Evolutionary conservation across 495 filamentous ascomycete genomes (phyloP).

Genomic region (Penicillium coffeae): DNA sequence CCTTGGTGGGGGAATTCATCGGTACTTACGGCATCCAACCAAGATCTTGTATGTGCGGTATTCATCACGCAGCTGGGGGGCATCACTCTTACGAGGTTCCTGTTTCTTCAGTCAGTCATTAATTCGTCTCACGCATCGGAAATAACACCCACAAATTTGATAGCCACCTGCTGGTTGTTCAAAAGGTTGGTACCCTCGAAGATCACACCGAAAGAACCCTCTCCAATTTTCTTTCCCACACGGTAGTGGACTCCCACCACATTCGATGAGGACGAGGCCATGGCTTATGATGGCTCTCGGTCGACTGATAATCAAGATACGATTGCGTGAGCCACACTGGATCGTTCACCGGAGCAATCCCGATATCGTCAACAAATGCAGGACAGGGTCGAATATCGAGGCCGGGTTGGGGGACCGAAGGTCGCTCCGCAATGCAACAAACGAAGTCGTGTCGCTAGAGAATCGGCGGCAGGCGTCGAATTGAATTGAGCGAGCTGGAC

Average conservation of each 20-base stretch:
- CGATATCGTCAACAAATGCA: slow-evolving; percentile 13
- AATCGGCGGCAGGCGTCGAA: background rate
- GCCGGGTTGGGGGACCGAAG: slow-evolving; percentile 5
- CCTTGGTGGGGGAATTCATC: background rate
- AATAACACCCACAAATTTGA: slow-evolving; percentile 87
- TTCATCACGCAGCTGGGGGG: slow-evolving; percentile 95
- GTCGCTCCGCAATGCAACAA: background rate
- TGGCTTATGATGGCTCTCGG: slow-evolving; percentile 28
- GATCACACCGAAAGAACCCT: slow-evolving; percentile 98
- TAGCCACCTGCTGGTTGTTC: slow-evolving; percentile 98
- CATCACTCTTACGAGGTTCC: slow-evolving; percentile 99
- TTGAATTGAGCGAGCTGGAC: background rate
- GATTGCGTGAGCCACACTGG: background rate
- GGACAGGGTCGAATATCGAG: slow-evolving; percentile 8
- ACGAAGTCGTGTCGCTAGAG: background rate
- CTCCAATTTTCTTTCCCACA: slow-evolving; percentile 98
- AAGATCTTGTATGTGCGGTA: slow-evolving; percentile 99
- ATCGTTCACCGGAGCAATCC: slow-evolving; percentile 9
- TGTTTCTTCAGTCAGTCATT: slow-evolving; percentile 33
- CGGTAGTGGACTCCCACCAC: slow-evolving; percentile 99
- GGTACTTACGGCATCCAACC: slow-evolving; percentile 94
- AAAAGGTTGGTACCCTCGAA: slow-evolving; percentile 98
- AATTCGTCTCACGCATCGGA: background rate
- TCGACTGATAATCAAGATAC: background rate
- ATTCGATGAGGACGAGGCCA: slow-evolving; percentile 95